Evolutionary conservation across 2,329 filamentous ascomycete genomes (phyloP).

Genomic region (Apiospora arundinis): DNA sequence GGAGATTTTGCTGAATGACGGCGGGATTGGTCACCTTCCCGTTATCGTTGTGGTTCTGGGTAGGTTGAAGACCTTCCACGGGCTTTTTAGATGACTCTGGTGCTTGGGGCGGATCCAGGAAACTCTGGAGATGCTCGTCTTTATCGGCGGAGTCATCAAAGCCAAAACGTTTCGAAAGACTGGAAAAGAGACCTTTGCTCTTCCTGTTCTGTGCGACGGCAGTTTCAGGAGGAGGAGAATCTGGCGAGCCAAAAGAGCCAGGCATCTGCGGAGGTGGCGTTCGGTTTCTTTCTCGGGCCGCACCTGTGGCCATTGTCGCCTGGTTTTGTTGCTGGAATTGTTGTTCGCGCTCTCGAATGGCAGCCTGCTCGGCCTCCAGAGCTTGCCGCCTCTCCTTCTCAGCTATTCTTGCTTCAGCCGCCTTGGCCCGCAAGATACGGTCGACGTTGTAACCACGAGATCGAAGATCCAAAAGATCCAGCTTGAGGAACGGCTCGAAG

Average conservation of each 20-base stretch:
- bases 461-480: conserved; percentile 81
- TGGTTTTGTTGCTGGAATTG: conserved; percentile 55
- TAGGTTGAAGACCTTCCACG: conserved; percentile 27
- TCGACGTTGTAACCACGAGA: conserved; percentile 96
- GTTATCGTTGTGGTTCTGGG: conserved; percentile 46
- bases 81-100: conserved; percentile 31
- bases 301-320: conserved; percentile 40
- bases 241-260: conserved; percentile 64
- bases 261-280: conserved; percentile 68
- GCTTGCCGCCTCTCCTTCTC: conserved; percentile 81
- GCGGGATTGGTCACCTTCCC: conserved; percentile 65
- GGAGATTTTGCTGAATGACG: conserved; percentile 71
- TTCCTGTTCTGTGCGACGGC: conserved; percentile 48
- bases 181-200: conserved; percentile 68
- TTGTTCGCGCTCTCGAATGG: conserved; percentile 63
- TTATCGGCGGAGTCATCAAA: conserved; percentile 60
- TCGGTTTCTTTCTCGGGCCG: conserved; percentile 46
- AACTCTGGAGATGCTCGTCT: conserved; percentile 53
- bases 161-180: conserved; percentile 70
- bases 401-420: conserved; percentile 84
- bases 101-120: conserved; percentile 43
- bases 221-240: conserved; percentile 32
- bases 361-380: conserved; percentile 73
- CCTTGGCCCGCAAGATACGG: conserved; percentile 87
- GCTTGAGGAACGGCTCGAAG: conserved; percentile 87